Evolutionary conservation across 257 asterid genomes (phyloP).

Genomic region (Nicotiana knightiana): DNA sequence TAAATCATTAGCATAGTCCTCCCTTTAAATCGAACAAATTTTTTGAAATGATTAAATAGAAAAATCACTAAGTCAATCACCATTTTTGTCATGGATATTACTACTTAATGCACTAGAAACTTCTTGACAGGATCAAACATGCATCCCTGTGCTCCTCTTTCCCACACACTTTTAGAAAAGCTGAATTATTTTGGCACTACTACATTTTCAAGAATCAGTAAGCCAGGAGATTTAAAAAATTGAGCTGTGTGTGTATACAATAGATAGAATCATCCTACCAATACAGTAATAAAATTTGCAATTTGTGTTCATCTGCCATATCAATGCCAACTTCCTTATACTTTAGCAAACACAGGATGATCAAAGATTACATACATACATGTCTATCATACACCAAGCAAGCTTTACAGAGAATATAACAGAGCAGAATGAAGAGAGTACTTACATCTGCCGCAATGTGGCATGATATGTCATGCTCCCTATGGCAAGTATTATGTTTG

Average conservation of each 20-base stretch:
- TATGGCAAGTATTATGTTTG: slow-evolving; percentile 81
- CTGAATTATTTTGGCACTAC: not conserved
- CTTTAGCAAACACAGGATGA: not conserved
- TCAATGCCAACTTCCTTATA: not conserved
- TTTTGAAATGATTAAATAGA: not conserved
- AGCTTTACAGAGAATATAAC: not conserved
- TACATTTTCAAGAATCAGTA: not conserved
- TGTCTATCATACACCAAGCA: not conserved
- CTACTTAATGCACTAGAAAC: not conserved
- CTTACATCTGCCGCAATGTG: slow-evolving; percentile 84
- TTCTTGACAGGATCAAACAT: not conserved
- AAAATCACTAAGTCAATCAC: not conserved
- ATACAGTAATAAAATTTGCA: not conserved
- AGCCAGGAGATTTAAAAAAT: not conserved
- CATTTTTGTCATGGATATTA: not conserved
- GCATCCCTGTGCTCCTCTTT: not conserved
- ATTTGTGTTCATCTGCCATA: not conserved
- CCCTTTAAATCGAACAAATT: not conserved
- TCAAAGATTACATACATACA: not conserved
- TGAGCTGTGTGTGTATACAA: not conserved
- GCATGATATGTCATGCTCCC: slow-evolving; percentile 94
- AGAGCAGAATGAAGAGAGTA: slow-evolving; percentile 12
- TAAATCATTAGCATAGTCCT: not conserved
- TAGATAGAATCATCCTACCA: not conserved
- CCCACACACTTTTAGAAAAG: not conserved